phyloP scores from a whole-genome alignment of 208 protist species.

The Leishmania aethiopica region DNA sequence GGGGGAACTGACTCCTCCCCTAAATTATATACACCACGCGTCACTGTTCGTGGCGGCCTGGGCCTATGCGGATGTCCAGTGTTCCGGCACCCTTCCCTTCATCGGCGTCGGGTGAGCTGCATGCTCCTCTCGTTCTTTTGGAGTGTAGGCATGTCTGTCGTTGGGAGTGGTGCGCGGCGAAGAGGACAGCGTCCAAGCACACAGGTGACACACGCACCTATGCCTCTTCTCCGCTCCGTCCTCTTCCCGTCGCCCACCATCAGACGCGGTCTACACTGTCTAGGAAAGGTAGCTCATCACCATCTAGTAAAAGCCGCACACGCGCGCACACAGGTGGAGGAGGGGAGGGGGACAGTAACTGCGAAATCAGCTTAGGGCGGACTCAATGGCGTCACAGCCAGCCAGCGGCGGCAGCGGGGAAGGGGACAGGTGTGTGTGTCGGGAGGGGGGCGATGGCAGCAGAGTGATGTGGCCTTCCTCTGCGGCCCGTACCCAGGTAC shows the following conservation, averaged over 20 bases:
- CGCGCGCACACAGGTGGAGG: neutral
- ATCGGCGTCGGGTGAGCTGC: neutral
- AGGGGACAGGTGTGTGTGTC: neutral
- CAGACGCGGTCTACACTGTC: neutral
- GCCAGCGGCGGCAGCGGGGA: neutral
- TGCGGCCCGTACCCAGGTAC: neutral
- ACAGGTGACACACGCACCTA: neutral
- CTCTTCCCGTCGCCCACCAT: neutral
- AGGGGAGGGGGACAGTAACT: neutral
- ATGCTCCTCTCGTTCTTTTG: neutral
- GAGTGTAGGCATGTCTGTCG: neutral
- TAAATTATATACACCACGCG: neutral
- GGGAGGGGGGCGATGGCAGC: neutral
- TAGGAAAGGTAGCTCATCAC: neutral
- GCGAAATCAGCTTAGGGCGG: neutral
- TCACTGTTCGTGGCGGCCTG: neutral
- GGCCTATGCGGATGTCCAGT: neutral
- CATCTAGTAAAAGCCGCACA: neutral
- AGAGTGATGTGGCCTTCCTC: neutral
- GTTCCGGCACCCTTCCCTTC: neutral
- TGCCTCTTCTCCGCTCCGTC: neutral
- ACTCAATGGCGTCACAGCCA: neutral
- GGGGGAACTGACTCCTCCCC: neutral
- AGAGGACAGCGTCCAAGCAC: too few relatives aligned
- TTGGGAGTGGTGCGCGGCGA: neutral